Conservation (phyloP, 108 stramenopile species). For the Stephanodiscus minutulus region DNA sequence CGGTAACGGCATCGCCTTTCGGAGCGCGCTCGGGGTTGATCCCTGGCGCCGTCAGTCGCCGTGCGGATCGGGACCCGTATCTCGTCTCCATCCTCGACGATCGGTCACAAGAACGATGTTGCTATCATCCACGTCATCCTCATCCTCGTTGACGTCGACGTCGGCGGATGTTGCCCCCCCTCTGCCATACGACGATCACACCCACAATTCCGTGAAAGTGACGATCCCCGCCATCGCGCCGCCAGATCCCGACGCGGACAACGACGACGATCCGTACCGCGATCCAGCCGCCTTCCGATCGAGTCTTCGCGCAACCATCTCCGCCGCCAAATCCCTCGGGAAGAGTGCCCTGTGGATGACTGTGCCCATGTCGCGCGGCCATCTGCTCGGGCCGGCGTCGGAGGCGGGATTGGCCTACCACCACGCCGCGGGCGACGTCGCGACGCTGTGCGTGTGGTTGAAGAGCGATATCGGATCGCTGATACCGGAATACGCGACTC, state of each 20-base stretch:
- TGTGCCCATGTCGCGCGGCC: constrained; percentile 63
- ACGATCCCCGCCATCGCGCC: neutral
- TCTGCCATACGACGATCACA: neutral
- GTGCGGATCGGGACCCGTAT: no score
- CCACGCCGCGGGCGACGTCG: constrained; percentile 59
- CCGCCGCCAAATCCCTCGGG: constrained; percentile 32
- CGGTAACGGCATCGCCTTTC: no score
- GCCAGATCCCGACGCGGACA: neutral
- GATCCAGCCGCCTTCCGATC: constrained; percentile 41
- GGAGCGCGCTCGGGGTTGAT: no score
- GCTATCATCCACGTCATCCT: no score
- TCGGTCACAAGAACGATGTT: no score
- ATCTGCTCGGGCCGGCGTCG: constrained; percentile 53
- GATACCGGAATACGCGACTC: constrained; percentile 79
- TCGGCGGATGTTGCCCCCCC: no score
- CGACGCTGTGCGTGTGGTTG: constrained; percentile 67
- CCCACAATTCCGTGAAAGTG: neutral
- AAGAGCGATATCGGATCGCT: constrained; percentile 43
- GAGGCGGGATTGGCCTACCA: constrained; percentile 61
- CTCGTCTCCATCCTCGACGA: no score
- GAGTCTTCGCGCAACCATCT: constrained; percentile 53
- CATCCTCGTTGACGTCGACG: no score
- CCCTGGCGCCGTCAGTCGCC: no score
- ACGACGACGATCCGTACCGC: constrained; percentile 20
- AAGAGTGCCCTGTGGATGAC: constrained; percentile 76